Base-by-base conservation (phyloP, 1,284 basidiomycete species). In the Trichosporon coremiiforme region DNA sequence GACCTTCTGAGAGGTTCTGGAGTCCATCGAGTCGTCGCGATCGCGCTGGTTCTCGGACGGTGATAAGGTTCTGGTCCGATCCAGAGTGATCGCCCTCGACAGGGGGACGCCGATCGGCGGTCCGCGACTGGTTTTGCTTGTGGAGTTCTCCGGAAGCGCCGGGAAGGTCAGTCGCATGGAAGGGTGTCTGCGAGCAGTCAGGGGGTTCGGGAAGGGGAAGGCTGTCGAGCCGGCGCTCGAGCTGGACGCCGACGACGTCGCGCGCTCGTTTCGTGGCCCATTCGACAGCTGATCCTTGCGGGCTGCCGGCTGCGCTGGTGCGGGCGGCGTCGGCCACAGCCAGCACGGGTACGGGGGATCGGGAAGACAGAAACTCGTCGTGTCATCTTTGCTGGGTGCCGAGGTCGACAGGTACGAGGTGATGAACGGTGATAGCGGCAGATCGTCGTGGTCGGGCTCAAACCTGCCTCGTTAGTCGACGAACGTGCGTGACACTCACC, bases 161-260 rank as follows among this genome's bases (percentile, higher is more conserved):
- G 80, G 76, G 71, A 78, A 82, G 15, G 70, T 73, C n/a, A 82
- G 68, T 25, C 75, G 74, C 81, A 82, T 82, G 10, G 75, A 80
- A 3, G 81, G 81, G 65, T 82, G 81, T 66, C 73, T 71, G 12
- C 81, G 69, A 0, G 73, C 71, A 0, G 70, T 68, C 17, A 80
- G 68, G 0, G 81, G 81, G 68, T 82, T 78, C 2, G 81, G 78
- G 73, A 82, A 80, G n/a, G 81, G 78, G 1, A 79, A 66, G 8
- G 65, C 47, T 2, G 65, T 63, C 0, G 72, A 53, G 2, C 62
- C 36, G 8, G 65, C 36, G 29, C 57, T 71, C 29, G 70, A 68
- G 33, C 25, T 60, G 15, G 68, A 69, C 0, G 70, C 69, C 2
- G 55, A 33, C 22, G 70, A 73, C 0, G 33, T 47, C 2, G 69